These are phyloP conservation scores for Cenchrus fungigraminus DNA, from an alignment of 176 grass and related monocot genomes.

Conservation along the genomic window DNA sequence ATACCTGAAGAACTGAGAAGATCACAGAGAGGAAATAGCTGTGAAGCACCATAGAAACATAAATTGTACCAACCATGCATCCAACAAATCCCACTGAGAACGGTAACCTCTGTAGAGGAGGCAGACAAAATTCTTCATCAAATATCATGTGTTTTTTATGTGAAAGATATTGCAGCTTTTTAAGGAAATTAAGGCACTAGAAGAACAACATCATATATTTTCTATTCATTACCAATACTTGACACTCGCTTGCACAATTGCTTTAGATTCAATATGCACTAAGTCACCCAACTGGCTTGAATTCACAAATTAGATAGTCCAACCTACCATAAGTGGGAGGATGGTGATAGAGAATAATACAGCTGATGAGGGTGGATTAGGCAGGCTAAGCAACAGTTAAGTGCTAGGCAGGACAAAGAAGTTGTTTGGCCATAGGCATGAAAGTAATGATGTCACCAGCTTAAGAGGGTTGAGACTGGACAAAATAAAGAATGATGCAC, in stretches of 20 bases:
- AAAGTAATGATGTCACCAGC: background rate
- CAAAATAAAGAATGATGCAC: background rate
- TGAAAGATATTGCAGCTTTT: background rate
- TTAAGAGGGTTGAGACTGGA: background rate
- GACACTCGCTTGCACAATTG: background rate
- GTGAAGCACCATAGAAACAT: slow-evolving; percentile 96
- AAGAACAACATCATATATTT: background rate
- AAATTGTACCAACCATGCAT: slow-evolving; percentile 94
- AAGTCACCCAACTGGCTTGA: background rate
- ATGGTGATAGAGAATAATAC: background rate
- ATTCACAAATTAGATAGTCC: background rate
- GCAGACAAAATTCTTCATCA: slow-evolving; percentile 9
- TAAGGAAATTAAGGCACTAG: background rate
- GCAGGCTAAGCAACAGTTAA: background rate
- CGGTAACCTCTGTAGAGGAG: slow-evolving; percentile 66
- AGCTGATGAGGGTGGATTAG: background rate
- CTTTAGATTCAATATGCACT: background rate
- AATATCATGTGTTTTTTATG: background rate
- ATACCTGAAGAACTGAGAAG: slow-evolving; percentile 91
- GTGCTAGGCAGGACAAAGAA: background rate
- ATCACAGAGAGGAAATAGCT: slow-evolving; percentile 96
- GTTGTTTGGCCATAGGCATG: background rate
- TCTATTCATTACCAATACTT: background rate
- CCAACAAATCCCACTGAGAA: slow-evolving; percentile 83
- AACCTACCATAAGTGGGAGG: background rate